Evolutionary conservation across 805 yeast species (phyloP).

Genomic region (Clavispora fructus): DNA sequence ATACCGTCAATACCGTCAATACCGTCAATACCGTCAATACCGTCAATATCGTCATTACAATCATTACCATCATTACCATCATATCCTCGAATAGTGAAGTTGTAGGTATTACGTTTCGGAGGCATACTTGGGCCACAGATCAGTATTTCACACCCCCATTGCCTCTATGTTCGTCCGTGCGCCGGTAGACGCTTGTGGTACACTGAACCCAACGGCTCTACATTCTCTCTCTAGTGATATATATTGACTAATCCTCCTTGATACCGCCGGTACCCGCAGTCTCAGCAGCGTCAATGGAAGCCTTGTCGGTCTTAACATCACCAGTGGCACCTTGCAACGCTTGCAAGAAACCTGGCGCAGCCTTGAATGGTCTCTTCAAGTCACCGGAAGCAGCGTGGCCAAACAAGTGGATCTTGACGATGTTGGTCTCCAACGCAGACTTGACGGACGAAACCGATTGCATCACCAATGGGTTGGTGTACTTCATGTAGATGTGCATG

Average conservation of each 20-base stretch:
- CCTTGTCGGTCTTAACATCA: constrained; percentile 77
- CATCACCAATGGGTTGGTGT: constrained; percentile 94
- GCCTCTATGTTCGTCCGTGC: too few relatives aligned
- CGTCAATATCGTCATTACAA: too few relatives aligned
- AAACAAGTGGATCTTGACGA: constrained; percentile 85
- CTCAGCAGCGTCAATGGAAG: constrained; percentile 80
- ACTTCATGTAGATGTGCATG: constrained; percentile 97
- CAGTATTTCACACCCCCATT: too few relatives aligned
- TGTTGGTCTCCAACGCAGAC: constrained; percentile 82
- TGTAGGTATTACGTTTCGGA: too few relatives aligned
- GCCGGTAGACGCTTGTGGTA: too few relatives aligned
- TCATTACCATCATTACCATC: too few relatives aligned
- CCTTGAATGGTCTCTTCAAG: constrained; percentile 94
- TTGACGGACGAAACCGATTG: constrained; percentile 89
- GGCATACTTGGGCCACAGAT: too few relatives aligned
- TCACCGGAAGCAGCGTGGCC: constrained; percentile 82
- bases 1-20: too few relatives aligned
- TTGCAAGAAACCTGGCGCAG: constrained; percentile 48
- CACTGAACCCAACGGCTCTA: neutral
- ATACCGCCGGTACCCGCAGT: constrained; percentile 81
- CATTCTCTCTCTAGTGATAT: neutral
- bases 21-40: too few relatives aligned
- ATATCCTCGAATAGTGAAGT: too few relatives aligned
- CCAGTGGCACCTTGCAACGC: constrained; percentile 59
- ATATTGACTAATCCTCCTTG: constrained; percentile 63